Percentiles rank a stretch among this genome's conserved stretches.
Evolutionary conservation across 257 asterid genomes (phyloP).

Genomic region (Dorcoceras hygrometricum): DNA sequence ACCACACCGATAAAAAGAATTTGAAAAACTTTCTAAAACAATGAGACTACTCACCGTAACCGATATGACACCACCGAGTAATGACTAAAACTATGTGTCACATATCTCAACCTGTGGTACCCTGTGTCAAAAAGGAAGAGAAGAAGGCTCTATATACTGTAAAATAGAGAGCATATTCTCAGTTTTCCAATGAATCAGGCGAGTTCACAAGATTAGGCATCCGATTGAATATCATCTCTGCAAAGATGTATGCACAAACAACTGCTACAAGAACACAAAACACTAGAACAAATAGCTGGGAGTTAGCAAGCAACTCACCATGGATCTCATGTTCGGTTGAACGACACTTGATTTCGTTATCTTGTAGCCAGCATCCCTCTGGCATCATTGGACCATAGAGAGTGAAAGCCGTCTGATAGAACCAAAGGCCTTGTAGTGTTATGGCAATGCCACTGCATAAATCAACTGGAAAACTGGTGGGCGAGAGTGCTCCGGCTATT

Average conservation of each 20-base stretch:
- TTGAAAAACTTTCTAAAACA: too few relatives aligned
- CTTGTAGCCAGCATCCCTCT: slow-evolving; percentile 61
- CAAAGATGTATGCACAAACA: slow-evolving; percentile 51
- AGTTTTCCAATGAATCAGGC: slow-evolving; percentile 34
- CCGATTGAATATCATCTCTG: slow-evolving; percentile 36
- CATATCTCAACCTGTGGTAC: not conserved
- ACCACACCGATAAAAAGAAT: too few relatives aligned
- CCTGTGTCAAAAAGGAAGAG: not conserved
- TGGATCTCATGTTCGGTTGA: slow-evolving; percentile 54
- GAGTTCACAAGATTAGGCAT: slow-evolving; percentile 15
- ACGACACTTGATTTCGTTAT: slow-evolving; percentile 44
- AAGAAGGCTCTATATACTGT: not conserved
- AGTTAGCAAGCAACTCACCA: slow-evolving; percentile 76
- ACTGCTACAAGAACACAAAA: slow-evolving; percentile 52
- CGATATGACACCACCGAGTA: not conserved
- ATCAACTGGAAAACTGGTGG: slow-evolving; percentile 78
- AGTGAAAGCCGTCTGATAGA: slow-evolving; percentile 93
- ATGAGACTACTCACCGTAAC: not conserved
- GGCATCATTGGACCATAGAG: slow-evolving; percentile 98
- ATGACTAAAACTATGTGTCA: not conserved
- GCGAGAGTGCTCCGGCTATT: slow-evolving; percentile 67
- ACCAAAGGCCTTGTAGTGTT: slow-evolving; percentile 98
- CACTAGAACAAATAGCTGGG: slow-evolving; percentile 66
- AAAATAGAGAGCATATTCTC: slow-evolving; percentile 7
- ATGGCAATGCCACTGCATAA: slow-evolving; percentile 65